Evolutionary conservation across 768 basidiomycete genomes (phyloP).

Genomic region (Stropharia rugosoannulata): DNA sequence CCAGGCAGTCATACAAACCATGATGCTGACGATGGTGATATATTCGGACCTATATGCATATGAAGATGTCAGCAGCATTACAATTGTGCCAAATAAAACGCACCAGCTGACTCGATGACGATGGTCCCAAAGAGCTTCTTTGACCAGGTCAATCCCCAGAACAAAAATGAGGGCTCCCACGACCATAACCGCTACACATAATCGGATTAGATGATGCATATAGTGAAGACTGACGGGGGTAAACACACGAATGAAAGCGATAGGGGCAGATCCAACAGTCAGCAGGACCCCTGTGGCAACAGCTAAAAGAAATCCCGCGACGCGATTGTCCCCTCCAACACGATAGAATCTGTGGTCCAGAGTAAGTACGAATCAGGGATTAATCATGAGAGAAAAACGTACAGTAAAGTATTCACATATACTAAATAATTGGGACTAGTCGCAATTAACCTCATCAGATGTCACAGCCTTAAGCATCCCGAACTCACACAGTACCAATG

Average conservation of each 20-base stretch:
- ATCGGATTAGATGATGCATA: neutral
- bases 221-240: neutral
- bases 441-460: neutral
- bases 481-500: constrained; percentile 74
- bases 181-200: constrained; percentile 74
- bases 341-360: constrained; percentile 73
- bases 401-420: constrained; percentile 86
- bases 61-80: neutral
- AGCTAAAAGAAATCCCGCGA: constrained; percentile 86
- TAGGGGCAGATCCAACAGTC: constrained; percentile 82
- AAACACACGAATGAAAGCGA: constrained; percentile 85
- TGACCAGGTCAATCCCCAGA: constrained; percentile 89
- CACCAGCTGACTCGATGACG: constrained; percentile 80
- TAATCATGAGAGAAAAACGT: constrained; percentile 4
- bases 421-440: constrained; percentile 81
- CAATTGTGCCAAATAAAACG: constrained; percentile 16
- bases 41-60: constrained; percentile 63
- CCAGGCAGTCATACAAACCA: constrained; percentile 90
- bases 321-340: constrained; percentile 82
- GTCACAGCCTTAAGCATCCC: neutral
- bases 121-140: constrained; percentile 97
- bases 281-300: constrained; percentile 69
- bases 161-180: constrained; percentile 93
- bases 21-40: constrained; percentile 81
- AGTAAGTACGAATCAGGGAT: neutral